phyloP scores from a whole-genome alignment of 768 basidiomycete genomes.

The Xerocomellus intermedius region DNA sequence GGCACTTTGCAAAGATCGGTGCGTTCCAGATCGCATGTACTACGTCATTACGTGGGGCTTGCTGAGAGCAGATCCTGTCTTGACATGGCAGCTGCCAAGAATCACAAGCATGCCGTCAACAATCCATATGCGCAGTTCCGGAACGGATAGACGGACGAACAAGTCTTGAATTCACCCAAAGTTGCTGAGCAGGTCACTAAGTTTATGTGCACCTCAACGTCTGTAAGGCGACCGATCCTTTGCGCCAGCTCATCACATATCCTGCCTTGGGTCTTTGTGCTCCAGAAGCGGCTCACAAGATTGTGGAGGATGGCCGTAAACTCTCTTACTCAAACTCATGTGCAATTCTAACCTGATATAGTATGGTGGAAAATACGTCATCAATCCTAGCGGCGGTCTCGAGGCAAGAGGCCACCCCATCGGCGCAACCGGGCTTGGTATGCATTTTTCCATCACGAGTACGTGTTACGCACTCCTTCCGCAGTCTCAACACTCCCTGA shows the following conservation, averaged over 20 bases:
- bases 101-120: constrained; percentile 73
- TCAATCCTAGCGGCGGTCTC: constrained; percentile 83
- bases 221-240: constrained; percentile 39
- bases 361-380: constrained; percentile 80
- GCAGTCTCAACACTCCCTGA: background rate
- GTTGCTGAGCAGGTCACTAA: constrained; percentile 71
- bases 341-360: constrained; percentile 20
- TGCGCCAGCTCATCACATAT: constrained; percentile 68
- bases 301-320: constrained; percentile 71
- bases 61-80: background rate
- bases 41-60: background rate
- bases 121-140: constrained; percentile 86
- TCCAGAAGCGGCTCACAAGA: constrained; percentile 60
- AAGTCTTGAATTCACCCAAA: constrained; percentile 63
- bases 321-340: background rate
- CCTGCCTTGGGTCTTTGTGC: constrained; percentile 71
- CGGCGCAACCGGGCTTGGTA: constrained; percentile 75
- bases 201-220: constrained; percentile 86
- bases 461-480: constrained; percentile 23
- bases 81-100: constrained; percentile 60
- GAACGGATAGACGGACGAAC: constrained; percentile 67
- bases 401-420: constrained; percentile 84
- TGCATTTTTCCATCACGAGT: constrained; percentile 84
- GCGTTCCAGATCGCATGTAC: constrained; percentile 10
- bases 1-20: constrained; percentile 76